These are phyloP conservation scores for Globisporangium radiosum DNA, from an alignment of 352 stramenopile species.

Conservation along the genomic window DNA sequence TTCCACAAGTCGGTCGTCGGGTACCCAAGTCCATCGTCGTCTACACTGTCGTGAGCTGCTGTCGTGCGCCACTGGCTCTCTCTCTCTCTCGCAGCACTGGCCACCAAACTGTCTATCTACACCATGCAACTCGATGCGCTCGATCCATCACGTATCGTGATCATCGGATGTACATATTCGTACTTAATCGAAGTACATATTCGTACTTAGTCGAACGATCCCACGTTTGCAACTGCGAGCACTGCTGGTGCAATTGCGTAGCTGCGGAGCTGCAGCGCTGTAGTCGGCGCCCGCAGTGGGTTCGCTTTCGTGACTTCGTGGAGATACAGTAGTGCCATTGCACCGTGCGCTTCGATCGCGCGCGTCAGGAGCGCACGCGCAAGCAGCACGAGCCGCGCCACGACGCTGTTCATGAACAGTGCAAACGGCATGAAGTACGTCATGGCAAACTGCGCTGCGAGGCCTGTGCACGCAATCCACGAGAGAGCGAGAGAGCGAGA, in stretches of 20 bases:
- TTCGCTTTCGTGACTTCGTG: conserved; percentile 79
- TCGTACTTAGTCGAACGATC: too few relatives aligned
- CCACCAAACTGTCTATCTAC: neutral
- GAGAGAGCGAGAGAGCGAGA: neutral
- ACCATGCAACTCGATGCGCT: too few relatives aligned
- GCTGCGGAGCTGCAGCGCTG: conserved; percentile 58
- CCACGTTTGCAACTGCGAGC: conserved; percentile 45
- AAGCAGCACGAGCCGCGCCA: conserved; percentile 52
- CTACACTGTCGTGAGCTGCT: conserved; percentile 11
- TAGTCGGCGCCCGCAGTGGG: conserved; percentile 63
- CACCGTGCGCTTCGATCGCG: conserved; percentile 56
- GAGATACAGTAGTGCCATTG: conserved; percentile 64
- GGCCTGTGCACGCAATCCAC: conserved; percentile 15
- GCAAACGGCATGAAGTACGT: conserved; percentile 86
- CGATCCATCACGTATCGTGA: too few relatives aligned
- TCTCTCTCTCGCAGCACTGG: too few relatives aligned
- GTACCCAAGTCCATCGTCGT: conserved; percentile 37
- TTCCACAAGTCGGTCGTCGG: conserved; percentile 52
- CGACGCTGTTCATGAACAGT: conserved; percentile 71
- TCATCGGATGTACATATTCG: too few relatives aligned
- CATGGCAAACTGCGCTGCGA: conserved; percentile 72
- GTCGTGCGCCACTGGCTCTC: too few relatives aligned
- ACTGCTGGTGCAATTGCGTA: conserved; percentile 49
- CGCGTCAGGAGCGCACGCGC: conserved; percentile 59
- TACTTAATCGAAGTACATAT: too few relatives aligned